Conservation (phyloP, 202 grass and related monocot genomes). For the Schoenoplectus triqueter region DNA sequence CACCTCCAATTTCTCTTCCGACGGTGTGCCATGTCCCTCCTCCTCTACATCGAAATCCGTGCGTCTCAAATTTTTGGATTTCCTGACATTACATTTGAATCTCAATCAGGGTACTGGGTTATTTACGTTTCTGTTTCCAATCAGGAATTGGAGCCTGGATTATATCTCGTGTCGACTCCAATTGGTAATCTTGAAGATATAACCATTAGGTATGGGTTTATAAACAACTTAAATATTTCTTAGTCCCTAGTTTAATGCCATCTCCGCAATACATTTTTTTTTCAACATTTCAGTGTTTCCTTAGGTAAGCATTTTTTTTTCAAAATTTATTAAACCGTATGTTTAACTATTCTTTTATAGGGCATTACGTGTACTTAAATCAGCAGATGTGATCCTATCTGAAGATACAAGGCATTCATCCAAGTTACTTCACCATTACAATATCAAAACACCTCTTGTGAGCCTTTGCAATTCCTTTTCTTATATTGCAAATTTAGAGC, state of each 20-base stretch:
- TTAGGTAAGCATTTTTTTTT: background rate
- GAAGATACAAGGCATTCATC: slow-evolving; percentile 98
- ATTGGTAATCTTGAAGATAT: slow-evolving; percentile 99
- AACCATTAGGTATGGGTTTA: slow-evolving; percentile 70
- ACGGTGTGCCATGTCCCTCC: slow-evolving; percentile 14
- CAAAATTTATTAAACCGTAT: slow-evolving; percentile 2
- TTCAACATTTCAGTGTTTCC: background rate
- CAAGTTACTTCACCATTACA: slow-evolving; percentile 90
- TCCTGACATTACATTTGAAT: background rate
- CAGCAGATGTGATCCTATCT: slow-evolving; percentile 77
- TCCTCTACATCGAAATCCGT: slow-evolving; percentile 37
- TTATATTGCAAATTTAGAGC: slow-evolving; percentile 25
- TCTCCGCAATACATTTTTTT: background rate
- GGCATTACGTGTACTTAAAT: slow-evolving; percentile 91
- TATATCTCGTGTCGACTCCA: slow-evolving; percentile 96
- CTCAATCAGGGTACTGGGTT: background rate
- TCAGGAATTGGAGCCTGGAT: slow-evolving; percentile 76
- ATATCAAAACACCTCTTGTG: slow-evolving; percentile 93
- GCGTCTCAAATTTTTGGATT: background rate
- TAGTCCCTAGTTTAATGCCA: background rate
- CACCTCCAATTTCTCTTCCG: slow-evolving; percentile 5
- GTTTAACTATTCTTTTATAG: slow-evolving; percentile 39
- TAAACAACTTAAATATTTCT: background rate
- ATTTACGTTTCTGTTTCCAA: background rate
- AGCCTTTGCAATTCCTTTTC: slow-evolving; percentile 44